These are phyloP conservation scores for Tetraselmis striata DNA, from an alignment of 139 green algal genomes.

Conservation along the genomic window DNA sequence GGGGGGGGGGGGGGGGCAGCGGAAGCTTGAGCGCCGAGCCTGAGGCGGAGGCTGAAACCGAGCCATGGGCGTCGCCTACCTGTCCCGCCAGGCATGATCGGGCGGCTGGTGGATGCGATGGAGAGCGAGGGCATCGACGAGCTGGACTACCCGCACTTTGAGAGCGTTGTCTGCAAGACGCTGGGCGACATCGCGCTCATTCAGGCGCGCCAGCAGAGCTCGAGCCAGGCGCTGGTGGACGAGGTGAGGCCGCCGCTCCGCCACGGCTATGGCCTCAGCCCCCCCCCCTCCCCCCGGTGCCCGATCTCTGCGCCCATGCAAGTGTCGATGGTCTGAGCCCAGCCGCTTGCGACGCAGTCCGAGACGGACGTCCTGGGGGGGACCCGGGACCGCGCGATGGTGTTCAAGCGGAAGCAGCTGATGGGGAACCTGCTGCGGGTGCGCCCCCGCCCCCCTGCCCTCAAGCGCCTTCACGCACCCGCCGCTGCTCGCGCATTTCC, in stretches of 20 bases:
- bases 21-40: no score
- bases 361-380: background rate
- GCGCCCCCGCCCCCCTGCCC: background rate
- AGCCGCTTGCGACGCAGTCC: no score
- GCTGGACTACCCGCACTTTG: background rate
- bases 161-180: background rate
- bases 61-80: no score
- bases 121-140: background rate
- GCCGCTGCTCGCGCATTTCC: background rate
- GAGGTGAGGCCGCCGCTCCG: no score
- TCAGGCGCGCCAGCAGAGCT: background rate
- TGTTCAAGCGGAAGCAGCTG: background rate
- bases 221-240: background rate
- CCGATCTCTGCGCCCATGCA: no score
- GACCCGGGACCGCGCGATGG: background rate
- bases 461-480: background rate
- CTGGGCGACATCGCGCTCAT: background rate
- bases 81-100: background rate
- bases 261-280: no score
- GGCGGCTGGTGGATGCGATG: background rate
- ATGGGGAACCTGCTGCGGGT: background rate
- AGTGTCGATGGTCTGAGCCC: no score
- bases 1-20: no score
- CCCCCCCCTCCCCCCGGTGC: background rate
- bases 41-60: no score